Percentiles rank a stretch among this genome's conserved stretches.
Evolutionary conservation across 75 land plant genomes (phyloP).

Genomic region (Picea sitchensis): DNA sequence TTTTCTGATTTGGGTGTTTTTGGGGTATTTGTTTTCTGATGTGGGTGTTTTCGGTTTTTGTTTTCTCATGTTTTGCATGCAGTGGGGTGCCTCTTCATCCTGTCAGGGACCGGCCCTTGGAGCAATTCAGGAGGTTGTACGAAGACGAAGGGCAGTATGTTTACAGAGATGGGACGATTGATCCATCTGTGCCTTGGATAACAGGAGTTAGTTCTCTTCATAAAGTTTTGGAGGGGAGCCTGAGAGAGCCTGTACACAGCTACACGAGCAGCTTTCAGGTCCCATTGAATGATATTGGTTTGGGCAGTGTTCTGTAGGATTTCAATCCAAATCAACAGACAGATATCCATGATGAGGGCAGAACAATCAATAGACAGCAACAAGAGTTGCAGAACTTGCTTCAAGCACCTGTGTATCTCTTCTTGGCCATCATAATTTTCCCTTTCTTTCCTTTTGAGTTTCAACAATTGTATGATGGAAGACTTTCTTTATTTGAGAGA

Average conservation of each 20-base stretch:
- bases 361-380: no score
- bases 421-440: no score
- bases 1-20: background rate
- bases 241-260: constrained; percentile 9
- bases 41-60: background rate
- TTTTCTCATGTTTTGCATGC: background rate
- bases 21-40: background rate
- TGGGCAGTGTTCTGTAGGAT: no score
- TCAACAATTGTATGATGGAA: no score
- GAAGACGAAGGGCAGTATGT: constrained; percentile 15
- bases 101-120: constrained; percentile 13
- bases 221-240: background rate
- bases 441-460: no score
- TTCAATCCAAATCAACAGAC: no score
- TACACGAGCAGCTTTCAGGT: constrained; percentile 8
- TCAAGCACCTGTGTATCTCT: no score
- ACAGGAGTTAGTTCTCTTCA: constrained; percentile 1
- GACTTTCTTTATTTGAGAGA: no score
- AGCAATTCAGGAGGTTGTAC: constrained; percentile 13
- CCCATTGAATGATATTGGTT: constrained; percentile 7
- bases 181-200: constrained; percentile 8
- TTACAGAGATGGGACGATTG: constrained; percentile 19
- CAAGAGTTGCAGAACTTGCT: no score
- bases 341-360: no score
- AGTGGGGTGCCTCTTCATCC: constrained; percentile 18